Evolutionary conservation across 2,329 filamentous ascomycete species (phyloP).

Genomic region (Venturiaceae sp.): DNA sequence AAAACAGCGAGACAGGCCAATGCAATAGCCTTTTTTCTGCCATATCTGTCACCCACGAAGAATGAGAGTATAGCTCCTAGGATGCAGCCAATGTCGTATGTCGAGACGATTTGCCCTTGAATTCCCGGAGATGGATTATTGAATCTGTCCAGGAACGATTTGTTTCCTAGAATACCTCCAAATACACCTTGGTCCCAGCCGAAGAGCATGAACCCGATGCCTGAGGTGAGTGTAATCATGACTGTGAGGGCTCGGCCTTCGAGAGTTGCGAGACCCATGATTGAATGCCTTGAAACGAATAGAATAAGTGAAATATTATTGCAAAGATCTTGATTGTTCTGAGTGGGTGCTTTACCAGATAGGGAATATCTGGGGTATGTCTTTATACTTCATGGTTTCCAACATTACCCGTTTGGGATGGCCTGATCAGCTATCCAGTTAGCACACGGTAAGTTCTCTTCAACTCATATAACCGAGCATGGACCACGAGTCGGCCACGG

Average conservation of each 20-base stretch:
- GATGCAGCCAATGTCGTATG: conserved; percentile 29
- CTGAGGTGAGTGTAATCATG: not conserved
- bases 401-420: too few relatives aligned
- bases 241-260: not conserved
- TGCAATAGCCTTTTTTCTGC: not conserved
- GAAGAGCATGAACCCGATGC: conserved; percentile 12
- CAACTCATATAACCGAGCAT: too few relatives aligned
- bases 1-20: not conserved
- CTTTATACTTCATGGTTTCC: too few relatives aligned
- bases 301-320: too few relatives aligned
- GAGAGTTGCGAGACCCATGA: too few relatives aligned
- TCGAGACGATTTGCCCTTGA: conserved; percentile 37
- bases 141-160: not conserved
- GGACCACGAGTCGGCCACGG: too few relatives aligned
- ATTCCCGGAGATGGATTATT: conserved; percentile 12
- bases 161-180: conserved; percentile 12
- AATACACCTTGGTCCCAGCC: conserved; percentile 43
- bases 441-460: too few relatives aligned
- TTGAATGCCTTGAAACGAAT: too few relatives aligned
- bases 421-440: too few relatives aligned
- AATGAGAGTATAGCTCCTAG: not conserved
- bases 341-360: too few relatives aligned
- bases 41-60: not conserved
- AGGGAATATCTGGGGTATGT: too few relatives aligned
- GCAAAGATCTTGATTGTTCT: too few relatives aligned